A percentile compares a stretch with the other conserved stretches of the same genome.
phyloP scores from a whole-genome alignment of 805 yeast species.

The Yamadazyma akitaensis region DNA sequence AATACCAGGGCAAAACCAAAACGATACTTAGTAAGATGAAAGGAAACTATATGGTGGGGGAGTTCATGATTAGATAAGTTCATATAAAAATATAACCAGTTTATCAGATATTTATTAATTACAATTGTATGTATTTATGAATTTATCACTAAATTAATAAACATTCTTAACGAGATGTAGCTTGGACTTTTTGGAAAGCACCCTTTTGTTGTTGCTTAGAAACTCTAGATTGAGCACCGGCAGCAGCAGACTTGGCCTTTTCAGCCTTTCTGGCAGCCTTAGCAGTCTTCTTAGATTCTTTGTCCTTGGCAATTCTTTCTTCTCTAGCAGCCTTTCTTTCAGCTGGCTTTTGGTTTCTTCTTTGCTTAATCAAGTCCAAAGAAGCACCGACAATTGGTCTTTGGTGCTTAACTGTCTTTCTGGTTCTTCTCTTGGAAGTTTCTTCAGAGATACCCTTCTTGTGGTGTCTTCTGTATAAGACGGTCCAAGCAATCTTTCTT shows the following conservation, averaged over 20 bases:
- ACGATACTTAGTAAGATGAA: slow-evolving; percentile 23
- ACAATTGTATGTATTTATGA: slow-evolving; percentile 9
- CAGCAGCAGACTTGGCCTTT: slow-evolving; percentile 77
- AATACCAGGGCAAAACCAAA: slow-evolving; percentile 13
- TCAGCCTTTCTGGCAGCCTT: slow-evolving; percentile 95
- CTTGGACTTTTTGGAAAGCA: slow-evolving; percentile 95
- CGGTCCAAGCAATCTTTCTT: slow-evolving; percentile 99
- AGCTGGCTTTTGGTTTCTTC: slow-evolving; percentile 94
- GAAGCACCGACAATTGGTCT: slow-evolving; percentile 99
- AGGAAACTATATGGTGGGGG: slow-evolving; percentile 25
- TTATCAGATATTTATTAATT: slow-evolving; percentile 13
- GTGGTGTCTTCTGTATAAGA: slow-evolving; percentile 99
- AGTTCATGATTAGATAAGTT: slow-evolving; percentile 9
- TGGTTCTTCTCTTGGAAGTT: slow-evolving; percentile 92
- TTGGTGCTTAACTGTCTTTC: slow-evolving; percentile 97
- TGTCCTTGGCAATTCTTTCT: slow-evolving; percentile 76
- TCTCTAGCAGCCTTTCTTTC: slow-evolving; percentile 98
- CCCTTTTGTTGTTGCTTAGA: slow-evolving; percentile 98
- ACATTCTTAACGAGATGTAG: slow-evolving; percentile 83
- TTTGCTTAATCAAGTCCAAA: slow-evolving; percentile 95
- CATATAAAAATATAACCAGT: background rate
- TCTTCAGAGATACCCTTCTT: slow-evolving; percentile 99
- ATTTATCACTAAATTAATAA: slow-evolving; percentile 13
- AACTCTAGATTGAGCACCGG: slow-evolving; percentile 62
- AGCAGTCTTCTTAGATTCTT: slow-evolving; percentile 85